Percentiles rank a stretch among this genome's conserved stretches.
Evolutionary conservation across 2,329 filamentous ascomycete genomes (phyloP).

Genomic region (Orbilia oligospora): DNA sequence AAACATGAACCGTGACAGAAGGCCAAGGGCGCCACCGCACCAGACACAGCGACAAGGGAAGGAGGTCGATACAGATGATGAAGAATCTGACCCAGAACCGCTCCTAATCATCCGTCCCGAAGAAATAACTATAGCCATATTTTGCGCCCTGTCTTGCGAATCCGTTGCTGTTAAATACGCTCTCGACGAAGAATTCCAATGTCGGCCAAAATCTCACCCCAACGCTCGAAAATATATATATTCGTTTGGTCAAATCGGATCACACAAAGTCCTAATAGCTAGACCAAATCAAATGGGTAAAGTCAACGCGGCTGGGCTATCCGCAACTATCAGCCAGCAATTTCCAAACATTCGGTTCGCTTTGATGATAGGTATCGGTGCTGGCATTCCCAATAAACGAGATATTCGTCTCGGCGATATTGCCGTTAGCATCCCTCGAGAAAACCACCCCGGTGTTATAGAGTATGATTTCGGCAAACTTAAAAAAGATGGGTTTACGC

Average conservation of each 20-base stretch:
- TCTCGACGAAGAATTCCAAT: conserved; percentile 46
- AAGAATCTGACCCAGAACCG: conserved; percentile 40
- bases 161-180: conserved; percentile 45
- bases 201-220: conserved; percentile 9
- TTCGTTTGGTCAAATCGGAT: conserved; percentile 38
- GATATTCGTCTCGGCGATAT: conserved; percentile 17
- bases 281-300: conserved; percentile 42
- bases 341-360: conserved; percentile 16
- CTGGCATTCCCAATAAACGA: background rate
- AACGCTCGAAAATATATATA: conserved; percentile 38
- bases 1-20: no score
- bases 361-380: conserved; percentile 25
- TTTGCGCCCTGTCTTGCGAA: conserved; percentile 54
- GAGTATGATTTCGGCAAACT: conserved; percentile 16
- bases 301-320: conserved; percentile 26
- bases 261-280: conserved; percentile 54
- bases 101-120: conserved; percentile 15
- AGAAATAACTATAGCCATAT: conserved; percentile 54
- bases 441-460: conserved; percentile 15
- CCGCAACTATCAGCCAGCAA: conserved; percentile 19
- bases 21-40: no score
- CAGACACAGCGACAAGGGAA: no score
- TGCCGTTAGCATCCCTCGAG: conserved; percentile 17
- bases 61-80: background rate
- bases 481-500: background rate